Base-by-base conservation (phyloP, 345 rosid species). In the Pistacia vera region DNA sequence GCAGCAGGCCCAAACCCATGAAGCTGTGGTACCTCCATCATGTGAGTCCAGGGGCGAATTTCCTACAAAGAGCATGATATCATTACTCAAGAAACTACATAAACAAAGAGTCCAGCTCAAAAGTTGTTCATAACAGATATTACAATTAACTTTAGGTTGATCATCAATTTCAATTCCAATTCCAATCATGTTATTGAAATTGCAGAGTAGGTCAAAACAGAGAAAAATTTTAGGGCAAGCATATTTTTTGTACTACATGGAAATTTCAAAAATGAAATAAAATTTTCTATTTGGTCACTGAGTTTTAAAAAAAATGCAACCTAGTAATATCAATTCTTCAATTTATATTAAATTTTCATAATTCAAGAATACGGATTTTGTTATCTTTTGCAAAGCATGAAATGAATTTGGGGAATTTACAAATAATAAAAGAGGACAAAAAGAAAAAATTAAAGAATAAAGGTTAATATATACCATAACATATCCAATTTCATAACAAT, bases 1-100 rank as follows among this genome's bases (percentile, higher is more conserved):
- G 99, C 98, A 63, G 99, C 99, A 48, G 97, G 97, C 54, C 98
- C 98, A 83, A 94, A 92, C 35, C 98, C 99, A 89, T 97, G 98
- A 82, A 94, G 98, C 73, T 97, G 99, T 54, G 97, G 99, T 70
- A 94, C 98, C 85, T 97, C 99, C 97, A 97, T 97, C 98, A 93
- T 97, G 79, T 97, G 98, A 9, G 97, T 96, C 99, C 99, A 96
- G 36, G 97, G 99, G 36, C 98, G 97, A 73, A 96, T 92, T 86
- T 96, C 97, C 97, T 92, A 73, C 49, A 78, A 76, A 66, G 69
- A 60, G 11, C 16, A 63, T 35, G 67, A 44, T 13, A 72, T 20
- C 3, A 46, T 46, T 18, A 33, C 58, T 73, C 22, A 12, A 70
- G 38, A 73, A 22, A 46, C 20, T 16, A 30, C 46, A 77, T 4